A percentile compares a stretch with the other conserved stretches of the same genome.
Conservation (phyloP, 2,329 filamentous ascomycete genomes). For the Aurifilum marmelostoma region DNA sequence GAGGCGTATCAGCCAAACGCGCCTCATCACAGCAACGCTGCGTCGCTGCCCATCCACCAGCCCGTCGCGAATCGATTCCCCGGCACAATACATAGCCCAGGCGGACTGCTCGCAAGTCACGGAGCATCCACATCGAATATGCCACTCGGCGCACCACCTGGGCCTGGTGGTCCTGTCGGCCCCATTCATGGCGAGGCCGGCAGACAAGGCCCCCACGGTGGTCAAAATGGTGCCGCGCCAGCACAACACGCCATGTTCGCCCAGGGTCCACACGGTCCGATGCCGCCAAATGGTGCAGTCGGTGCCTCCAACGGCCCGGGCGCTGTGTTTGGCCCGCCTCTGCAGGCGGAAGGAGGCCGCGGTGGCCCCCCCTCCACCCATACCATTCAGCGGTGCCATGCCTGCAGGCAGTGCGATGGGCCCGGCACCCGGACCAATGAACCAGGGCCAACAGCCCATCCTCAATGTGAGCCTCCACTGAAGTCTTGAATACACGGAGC, state of each 20-base stretch:
- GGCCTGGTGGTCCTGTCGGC: conserved; percentile 56
- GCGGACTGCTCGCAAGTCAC: conserved; percentile 80
- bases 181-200: conserved; percentile 57
- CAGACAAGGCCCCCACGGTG: conserved; percentile 56
- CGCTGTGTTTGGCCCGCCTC: conserved; percentile 70
- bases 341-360: conserved; percentile 61
- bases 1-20: conserved; percentile 68
- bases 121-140: conserved; percentile 61
- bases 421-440: conserved; percentile 58
- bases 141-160: conserved; percentile 56
- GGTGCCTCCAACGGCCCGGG: conserved; percentile 63
- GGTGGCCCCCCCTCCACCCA: conserved; percentile 61
- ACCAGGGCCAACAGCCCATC: conserved; percentile 83
- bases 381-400: conserved; percentile 53
- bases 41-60: conserved; percentile 90
- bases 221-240: conserved; percentile 50
- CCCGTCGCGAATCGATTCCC: conserved; percentile 82
- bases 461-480: conserved; percentile 61
- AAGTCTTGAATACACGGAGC: conserved; percentile 11
- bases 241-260: conserved; percentile 62
- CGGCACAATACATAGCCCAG: conserved; percentile 87
- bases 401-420: conserved; percentile 41
- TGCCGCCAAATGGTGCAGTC: conserved; percentile 56
- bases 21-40: conserved; percentile 84
- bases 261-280: conserved; percentile 53